Base-by-base conservation (phyloP, 768 basidiomycete species). In the Termitomyces sp. region DNA sequence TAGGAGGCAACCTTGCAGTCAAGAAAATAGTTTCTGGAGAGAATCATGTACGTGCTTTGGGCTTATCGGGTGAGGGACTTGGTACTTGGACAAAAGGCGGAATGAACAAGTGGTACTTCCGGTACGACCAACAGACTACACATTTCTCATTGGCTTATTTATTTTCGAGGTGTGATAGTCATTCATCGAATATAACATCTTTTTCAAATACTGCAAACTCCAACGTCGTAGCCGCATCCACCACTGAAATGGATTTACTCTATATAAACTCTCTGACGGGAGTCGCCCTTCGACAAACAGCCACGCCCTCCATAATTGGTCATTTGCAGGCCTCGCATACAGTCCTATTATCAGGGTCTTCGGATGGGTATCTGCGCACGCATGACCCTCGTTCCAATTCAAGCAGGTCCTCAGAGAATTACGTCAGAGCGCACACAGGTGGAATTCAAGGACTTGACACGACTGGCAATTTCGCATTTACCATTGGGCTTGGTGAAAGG, bases 401-500 rank as follows among this genome's bases (percentile, higher is more conserved):
- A 38, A 78, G 73, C 57, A 75, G 79, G 54, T 73, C 79, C 10
- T 72, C 72, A 8, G 84, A 87, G 65, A 77, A 73, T 61, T 74
- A 81, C 8, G 80, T 91, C 19, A 85, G 84, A 63, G 93, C 94
- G 0, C 95, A 98, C 72, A 77, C 80, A 23, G 85, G 86, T 53
- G 92, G 92, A 5, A 78, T 97, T 25, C 87, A 87, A 73, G 93
- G 90, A 25, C 77, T 97, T 23, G 89, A 93, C 62, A 81, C 81
- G 0, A 80, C 82, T 41, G 92, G 91, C 2, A 90, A 92, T 70
- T 83, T 86, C 61, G 80, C 90, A 38, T 92, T 90, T 65, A 92
- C 91, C 7, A 91, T 94, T 62, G 95, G 95, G 12, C 88, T 88
- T 73, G 88, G 89, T 3, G 79, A 92, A 72, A 87, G 92, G 95